A percentile compares a stretch with the other conserved stretches of the same genome.
These are phyloP conservation scores for Erythrophleum ivorense DNA, from an alignment of 331 rosid species.

Conservation along the genomic window DNA sequence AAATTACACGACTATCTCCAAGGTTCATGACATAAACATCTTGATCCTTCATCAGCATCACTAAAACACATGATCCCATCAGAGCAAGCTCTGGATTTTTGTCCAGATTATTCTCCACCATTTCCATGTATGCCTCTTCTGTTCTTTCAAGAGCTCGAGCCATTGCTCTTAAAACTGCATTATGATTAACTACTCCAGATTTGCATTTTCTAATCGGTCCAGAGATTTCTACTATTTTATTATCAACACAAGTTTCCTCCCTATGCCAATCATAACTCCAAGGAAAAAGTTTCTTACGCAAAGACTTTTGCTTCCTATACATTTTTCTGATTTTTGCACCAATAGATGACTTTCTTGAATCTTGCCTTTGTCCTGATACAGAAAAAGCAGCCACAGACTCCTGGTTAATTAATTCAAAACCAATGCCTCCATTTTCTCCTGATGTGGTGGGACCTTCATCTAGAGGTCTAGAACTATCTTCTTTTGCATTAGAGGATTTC, in stretches of 20 bases:
- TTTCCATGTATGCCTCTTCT: slow-evolving; percentile 63
- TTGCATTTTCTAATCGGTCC: slow-evolving; percentile 65
- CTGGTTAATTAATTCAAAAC: slow-evolving; percentile 40
- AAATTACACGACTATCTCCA: slow-evolving; percentile 69
- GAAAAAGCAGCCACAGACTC: slow-evolving; percentile 41
- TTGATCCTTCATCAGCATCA: slow-evolving; percentile 75
- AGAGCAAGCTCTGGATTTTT: slow-evolving; percentile 70
- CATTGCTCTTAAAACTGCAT: slow-evolving; percentile 69
- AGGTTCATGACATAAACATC: slow-evolving; percentile 78
- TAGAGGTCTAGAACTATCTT: slow-evolving; percentile 40
- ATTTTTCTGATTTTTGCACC: slow-evolving; percentile 54
- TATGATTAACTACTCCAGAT: slow-evolving; percentile 58
- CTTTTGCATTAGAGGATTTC: slow-evolving; percentile 41
- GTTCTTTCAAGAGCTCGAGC: slow-evolving; percentile 63
- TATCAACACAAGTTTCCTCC: slow-evolving; percentile 49
- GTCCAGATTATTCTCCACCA: slow-evolving; percentile 61
- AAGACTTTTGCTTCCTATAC: slow-evolving; percentile 60
- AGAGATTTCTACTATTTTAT: slow-evolving; percentile 47
- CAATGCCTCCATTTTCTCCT: slow-evolving; percentile 49
- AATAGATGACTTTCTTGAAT: slow-evolving; percentile 50
- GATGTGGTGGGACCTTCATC: slow-evolving; percentile 64
- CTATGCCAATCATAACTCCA: slow-evolving; percentile 76
- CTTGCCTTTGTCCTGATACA: slow-evolving; percentile 48
- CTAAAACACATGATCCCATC: slow-evolving; percentile 75
- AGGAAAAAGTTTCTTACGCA: slow-evolving; percentile 62